phyloP scores from a whole-genome alignment of 352 stramenopile genomes.

The Thalassiosira livingstoniorum region DNA sequence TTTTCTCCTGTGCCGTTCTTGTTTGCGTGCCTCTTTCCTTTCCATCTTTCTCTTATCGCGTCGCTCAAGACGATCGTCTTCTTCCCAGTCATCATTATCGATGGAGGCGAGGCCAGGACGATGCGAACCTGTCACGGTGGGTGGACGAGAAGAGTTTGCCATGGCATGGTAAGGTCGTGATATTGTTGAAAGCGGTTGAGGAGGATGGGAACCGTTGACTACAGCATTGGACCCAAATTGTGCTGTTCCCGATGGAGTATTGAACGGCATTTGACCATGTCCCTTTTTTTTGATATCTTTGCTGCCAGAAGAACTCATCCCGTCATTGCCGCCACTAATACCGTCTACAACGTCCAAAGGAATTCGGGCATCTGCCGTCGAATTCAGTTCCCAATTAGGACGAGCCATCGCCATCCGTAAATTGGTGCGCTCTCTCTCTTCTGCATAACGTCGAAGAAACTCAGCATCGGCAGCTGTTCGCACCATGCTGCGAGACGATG shows the following conservation, averaged over 20 bases:
- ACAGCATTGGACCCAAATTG: background rate
- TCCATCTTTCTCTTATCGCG: constrained; percentile 16
- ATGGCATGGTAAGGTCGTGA: constrained; percentile 12
- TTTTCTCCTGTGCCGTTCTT: constrained; percentile 3
- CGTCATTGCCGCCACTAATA: background rate
- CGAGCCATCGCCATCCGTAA: constrained; percentile 5
- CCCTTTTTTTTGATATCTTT: background rate
- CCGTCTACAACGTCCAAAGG: background rate
- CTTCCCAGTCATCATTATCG: constrained; percentile 61
- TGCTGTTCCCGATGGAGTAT: background rate
- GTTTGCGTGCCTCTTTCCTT: constrained; percentile 18
- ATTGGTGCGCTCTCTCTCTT: constrained; percentile 46
- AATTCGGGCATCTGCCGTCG: background rate
- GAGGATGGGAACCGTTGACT: background rate
- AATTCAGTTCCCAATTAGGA: background rate
- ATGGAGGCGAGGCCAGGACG: constrained; percentile 52
- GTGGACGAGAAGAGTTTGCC: constrained; percentile 30
- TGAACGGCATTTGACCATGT: too few species aligned
- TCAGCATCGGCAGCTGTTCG: constrained; percentile 38
- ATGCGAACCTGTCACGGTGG: constrained; percentile 49
- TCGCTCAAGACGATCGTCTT: constrained; percentile 52
- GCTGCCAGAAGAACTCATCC: background rate
- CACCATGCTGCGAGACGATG: constrained; percentile 8
- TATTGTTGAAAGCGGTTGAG: background rate
- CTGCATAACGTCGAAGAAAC: constrained; percentile 47